Evolutionary conservation across 2,329 filamentous ascomycete species (phyloP).

Genomic region (Paecilomyces fulvus): DNA sequence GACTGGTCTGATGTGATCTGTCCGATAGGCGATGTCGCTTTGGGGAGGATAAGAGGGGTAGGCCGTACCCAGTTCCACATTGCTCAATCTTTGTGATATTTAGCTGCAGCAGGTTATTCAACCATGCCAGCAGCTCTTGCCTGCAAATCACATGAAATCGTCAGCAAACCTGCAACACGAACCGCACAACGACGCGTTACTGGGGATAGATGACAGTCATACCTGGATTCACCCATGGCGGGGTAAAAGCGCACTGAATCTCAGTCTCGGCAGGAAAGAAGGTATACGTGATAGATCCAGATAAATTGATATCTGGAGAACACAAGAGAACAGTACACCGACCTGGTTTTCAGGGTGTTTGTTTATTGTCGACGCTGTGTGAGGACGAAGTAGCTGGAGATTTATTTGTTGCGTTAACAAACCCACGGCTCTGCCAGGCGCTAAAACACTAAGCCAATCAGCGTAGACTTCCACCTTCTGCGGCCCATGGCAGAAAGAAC

Average conservation of each 20-base stretch:
- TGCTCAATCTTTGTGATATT: slow-evolving; percentile 99
- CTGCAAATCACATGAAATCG: slow-evolving; percentile 40
- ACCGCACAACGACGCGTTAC: not conserved
- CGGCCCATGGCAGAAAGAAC: not conserved
- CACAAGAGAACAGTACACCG: not conserved
- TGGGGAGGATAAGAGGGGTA: slow-evolving; percentile 12
- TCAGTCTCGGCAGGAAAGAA: not conserved
- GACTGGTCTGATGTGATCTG: slow-evolving; percentile 1
- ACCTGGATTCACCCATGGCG: slow-evolving; percentile 60
- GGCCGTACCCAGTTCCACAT: slow-evolving; percentile 85
- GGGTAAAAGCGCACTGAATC: slow-evolving; percentile 16
- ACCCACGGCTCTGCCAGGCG: slow-evolving; percentile 16
- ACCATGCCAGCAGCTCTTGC: slow-evolving; percentile 92
- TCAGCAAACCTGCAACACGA: not conserved
- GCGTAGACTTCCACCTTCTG: not conserved
- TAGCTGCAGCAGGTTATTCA: slow-evolving; percentile 95
- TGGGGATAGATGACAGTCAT: slow-evolving; percentile 16
- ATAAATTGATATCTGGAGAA: not conserved
- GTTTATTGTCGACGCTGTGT: slow-evolving; percentile 10
- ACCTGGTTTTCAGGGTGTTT: slow-evolving; percentile 1
- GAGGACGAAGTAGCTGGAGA: slow-evolving; percentile 6
- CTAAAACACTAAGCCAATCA: slow-evolving; percentile 15
- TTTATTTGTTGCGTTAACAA: slow-evolving; percentile 19
- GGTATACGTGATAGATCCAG: slow-evolving; percentile 1
- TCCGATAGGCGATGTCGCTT: slow-evolving; percentile 9